Percentiles rank a stretch among this genome's conserved stretches.
phyloP scores from a whole-genome alignment of 805 yeast species.

The Pichia nakasei region DNA sequence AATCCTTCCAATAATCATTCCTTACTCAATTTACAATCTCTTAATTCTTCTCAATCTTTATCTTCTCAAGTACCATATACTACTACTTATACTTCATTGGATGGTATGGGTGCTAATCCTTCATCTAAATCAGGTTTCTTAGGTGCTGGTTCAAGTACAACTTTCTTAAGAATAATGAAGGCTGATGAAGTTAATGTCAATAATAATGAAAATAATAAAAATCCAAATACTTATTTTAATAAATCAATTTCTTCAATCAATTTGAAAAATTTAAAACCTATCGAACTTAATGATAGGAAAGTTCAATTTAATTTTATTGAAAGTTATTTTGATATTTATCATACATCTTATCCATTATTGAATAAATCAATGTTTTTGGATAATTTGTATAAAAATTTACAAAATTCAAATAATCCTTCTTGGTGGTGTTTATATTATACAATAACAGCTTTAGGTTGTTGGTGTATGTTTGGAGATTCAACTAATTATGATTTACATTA shows the following conservation, averaged over 20 bases:
- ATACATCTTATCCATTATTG: conserved; percentile 53
- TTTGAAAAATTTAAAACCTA: neutral
- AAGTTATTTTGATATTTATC: conserved; percentile 50
- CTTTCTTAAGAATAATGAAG: conserved; percentile 33
- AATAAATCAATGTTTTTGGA: conserved; percentile 44
- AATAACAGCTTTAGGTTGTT: conserved; percentile 59
- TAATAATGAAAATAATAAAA: neutral
- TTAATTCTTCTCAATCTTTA: neutral
- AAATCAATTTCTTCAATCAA: too few relatives aligned
- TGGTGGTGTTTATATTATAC: conserved; percentile 51
- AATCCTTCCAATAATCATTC: neutral
- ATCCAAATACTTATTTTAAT: neutral
- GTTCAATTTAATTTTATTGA: conserved; percentile 14
- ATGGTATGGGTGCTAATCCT: conserved; percentile 58
- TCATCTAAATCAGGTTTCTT: conserved; percentile 48
- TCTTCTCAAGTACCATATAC: conserved; percentile 1
- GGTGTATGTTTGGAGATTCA: conserved; percentile 52
- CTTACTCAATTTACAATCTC: neutral
- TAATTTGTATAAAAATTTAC: conserved; percentile 1
- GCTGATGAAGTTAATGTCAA: conserved; percentile 24
- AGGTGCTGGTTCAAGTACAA: conserved; percentile 57
- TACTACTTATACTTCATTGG: conserved; percentile 22
- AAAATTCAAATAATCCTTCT: neutral
- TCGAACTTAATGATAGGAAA: conserved; percentile 8
- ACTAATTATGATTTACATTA: conserved; percentile 45